These are phyloP conservation scores for Annulohypoxylon nitens DNA, from an alignment of 495 filamentous ascomycete genomes.

Conservation along the genomic window DNA sequence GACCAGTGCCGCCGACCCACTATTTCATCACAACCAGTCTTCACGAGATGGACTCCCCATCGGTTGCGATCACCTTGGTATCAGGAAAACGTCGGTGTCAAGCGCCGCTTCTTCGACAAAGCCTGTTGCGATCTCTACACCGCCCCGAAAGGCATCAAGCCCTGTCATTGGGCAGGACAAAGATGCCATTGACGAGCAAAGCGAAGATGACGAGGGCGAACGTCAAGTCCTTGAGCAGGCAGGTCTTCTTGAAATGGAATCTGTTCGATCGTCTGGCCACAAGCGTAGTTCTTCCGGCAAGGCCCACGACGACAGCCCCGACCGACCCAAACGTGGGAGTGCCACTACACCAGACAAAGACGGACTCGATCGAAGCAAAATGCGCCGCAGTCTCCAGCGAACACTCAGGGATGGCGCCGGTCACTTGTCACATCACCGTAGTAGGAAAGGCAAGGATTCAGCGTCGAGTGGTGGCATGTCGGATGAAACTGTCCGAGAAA, in stretches of 20 bases:
- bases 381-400: slow-evolving; percentile 90
- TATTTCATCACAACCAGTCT: slow-evolving; percentile 62
- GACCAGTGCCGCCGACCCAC: slow-evolving; percentile 57
- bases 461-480: slow-evolving; percentile 68
- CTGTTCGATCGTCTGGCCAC: slow-evolving; percentile 45
- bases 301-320: slow-evolving; percentile 52
- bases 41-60: slow-evolving; percentile 68
- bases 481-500: slow-evolving; percentile 72
- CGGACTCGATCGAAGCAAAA: slow-evolving; percentile 67
- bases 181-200: slow-evolving; percentile 45
- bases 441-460: slow-evolving; percentile 82
- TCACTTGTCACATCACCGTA: slow-evolving; percentile 75
- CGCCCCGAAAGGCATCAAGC: slow-evolving; percentile 50
- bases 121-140: slow-evolving; percentile 48
- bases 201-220: slow-evolving; percentile 63
- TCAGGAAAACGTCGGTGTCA: slow-evolving; percentile 58
- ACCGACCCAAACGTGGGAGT: slow-evolving; percentile 46
- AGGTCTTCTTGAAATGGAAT: slow-evolving; percentile 57
- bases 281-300: slow-evolving; percentile 50
- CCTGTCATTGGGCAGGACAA: slow-evolving; percentile 48
- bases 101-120: slow-evolving; percentile 56
- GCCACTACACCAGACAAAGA: slow-evolving; percentile 53
- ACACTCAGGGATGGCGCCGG: slow-evolving; percentile 84
- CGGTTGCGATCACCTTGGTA: slow-evolving; percentile 52
- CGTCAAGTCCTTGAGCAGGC: slow-evolving; percentile 64